A percentile compares a stretch with the other conserved stretches of the same genome.
phyloP scores from a whole-genome alignment of 2,329 filamentous ascomycete genomes.

The Colletotrichum sp. region DNA sequence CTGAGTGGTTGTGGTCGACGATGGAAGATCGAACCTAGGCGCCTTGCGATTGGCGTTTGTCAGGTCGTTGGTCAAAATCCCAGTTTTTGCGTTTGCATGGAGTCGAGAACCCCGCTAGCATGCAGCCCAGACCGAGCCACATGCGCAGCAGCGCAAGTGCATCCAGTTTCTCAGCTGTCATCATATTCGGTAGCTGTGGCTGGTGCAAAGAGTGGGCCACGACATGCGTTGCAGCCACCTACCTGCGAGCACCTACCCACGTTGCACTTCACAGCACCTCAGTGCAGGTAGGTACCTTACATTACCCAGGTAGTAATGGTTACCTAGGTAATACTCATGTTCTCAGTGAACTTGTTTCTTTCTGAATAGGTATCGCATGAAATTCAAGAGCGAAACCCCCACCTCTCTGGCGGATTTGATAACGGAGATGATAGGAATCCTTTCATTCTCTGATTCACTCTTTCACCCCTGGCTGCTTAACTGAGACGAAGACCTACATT shows the following conservation, averaged over 20 bases:
- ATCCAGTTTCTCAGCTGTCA: not conserved
- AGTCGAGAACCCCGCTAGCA: not conserved
- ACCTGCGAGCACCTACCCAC: too few species aligned
- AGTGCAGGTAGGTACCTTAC: not conserved
- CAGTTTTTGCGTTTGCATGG: not conserved
- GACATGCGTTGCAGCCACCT: not conserved
- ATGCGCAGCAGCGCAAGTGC: not conserved
- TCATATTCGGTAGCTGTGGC: not conserved
- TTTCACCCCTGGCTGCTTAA: not conserved
- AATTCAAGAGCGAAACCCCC: not conserved
- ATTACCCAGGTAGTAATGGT: not conserved
- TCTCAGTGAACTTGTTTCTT: not conserved
- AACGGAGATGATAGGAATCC: not conserved
- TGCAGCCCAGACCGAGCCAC: not conserved
- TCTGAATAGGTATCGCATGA: not conserved
- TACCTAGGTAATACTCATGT: not conserved
- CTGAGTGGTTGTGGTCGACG: not conserved
- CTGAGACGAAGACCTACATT: not conserved
- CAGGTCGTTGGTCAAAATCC: not conserved
- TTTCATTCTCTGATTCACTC: not conserved
- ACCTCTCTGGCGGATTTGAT: not conserved
- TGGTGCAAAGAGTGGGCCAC: not conserved
- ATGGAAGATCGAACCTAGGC: slow-evolving; percentile 9
- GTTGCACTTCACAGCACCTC: not conserved
- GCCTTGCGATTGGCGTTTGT: not conserved